Evolutionary conservation across 2,329 filamentous ascomycete genomes (phyloP), one percentile per base, ranked within the genome.

Genomic region (Pezicula radicicola): DNA sequence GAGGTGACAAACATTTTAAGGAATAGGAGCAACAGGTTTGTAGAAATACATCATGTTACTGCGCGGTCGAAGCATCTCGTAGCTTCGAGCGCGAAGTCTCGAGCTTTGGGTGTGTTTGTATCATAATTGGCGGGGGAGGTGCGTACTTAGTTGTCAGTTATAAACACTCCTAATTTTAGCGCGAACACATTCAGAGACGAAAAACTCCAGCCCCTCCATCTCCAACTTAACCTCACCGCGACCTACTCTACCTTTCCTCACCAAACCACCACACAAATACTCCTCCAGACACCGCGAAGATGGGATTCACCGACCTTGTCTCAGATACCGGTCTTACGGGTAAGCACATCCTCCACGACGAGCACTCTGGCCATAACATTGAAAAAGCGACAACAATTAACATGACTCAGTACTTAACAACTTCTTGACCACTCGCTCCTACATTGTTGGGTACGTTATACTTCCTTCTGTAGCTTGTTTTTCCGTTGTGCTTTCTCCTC

Each of bases 361-460:
- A 40, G 21, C 16, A 33, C 7, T 16, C 21, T 15, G 13, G n/a
- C 16, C 15, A 33, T 15, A n/a, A 35, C n/a, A 8, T 28, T 49
- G 50, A 42, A 48, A 16, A 51, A 51, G 42, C 28, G 49, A 37
- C 47, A 46, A 27, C 54, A 55, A 59, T 61, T 67, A 61, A 70
- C 59, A 59, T 65, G 65, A 63, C 57, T 67, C 69, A 85, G 82
- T 85, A 66, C 82, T 89, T 66, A 85, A 90, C 78, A 81, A 73
- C 77, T 89, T 83, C 83, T 77, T 88, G 69, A 79, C 78, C 71
- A 89, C 85, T 68, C 84, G 87, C 70, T 89, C 84, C 75, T 93
- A 93, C 79, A 85, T 93, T 68, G 77, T 86, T 75, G 89, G 89
- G 89, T 92, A 87, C 70, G 89, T 84, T 47, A 49, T 19, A 27